Evolutionary conservation across 106 monocot genomes (phyloP).

Genomic region (Dioscorea alata): DNA sequence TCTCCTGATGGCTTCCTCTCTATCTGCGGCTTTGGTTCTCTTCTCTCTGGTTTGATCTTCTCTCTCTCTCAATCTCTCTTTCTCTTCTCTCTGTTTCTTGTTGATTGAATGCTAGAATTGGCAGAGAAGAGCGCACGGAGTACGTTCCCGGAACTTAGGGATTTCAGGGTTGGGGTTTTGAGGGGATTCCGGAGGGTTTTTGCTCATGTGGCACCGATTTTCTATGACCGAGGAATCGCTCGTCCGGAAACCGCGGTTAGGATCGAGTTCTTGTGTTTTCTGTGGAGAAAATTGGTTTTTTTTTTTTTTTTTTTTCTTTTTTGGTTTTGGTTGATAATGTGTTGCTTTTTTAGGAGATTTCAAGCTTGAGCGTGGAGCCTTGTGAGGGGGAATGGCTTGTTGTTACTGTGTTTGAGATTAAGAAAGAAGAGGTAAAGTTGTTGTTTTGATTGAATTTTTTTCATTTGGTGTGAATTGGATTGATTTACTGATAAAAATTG

Average conservation of each 20-base stretch:
- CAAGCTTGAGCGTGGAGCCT: conserved; percentile 95
- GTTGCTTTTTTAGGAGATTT: conserved; percentile 61
- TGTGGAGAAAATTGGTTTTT: background rate
- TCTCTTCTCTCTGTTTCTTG: background rate
- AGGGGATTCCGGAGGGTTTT: conserved; percentile 87
- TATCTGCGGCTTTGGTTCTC: conserved; percentile 95
- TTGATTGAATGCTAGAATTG: background rate
- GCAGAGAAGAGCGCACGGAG: conserved; percentile 94
- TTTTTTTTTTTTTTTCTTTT: background rate
- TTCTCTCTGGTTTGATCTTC: conserved; percentile 62
- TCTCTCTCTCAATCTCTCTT: too few species aligned
- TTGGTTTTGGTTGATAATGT: background rate
- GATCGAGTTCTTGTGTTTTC: background rate
- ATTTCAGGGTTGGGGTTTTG: conserved; percentile 62
- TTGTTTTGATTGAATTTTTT: background rate
- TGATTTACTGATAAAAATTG: too few species aligned
- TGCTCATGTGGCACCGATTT: conserved; percentile 85
- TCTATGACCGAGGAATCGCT: conserved; percentile 92
- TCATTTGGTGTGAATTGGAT: too few species aligned
- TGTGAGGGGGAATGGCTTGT: conserved; percentile 77
- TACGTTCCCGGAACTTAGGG: conserved; percentile 78
- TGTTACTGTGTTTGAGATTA: conserved; percentile 88
- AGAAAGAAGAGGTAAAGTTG: conserved; percentile 48
- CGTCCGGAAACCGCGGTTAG: conserved; percentile 69
- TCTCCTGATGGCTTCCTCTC: conserved; percentile 56